These are phyloP conservation scores for Trichoderma virens DNA, from an alignment of 495 filamentous ascomycete genomes.

Conservation along the genomic window DNA sequence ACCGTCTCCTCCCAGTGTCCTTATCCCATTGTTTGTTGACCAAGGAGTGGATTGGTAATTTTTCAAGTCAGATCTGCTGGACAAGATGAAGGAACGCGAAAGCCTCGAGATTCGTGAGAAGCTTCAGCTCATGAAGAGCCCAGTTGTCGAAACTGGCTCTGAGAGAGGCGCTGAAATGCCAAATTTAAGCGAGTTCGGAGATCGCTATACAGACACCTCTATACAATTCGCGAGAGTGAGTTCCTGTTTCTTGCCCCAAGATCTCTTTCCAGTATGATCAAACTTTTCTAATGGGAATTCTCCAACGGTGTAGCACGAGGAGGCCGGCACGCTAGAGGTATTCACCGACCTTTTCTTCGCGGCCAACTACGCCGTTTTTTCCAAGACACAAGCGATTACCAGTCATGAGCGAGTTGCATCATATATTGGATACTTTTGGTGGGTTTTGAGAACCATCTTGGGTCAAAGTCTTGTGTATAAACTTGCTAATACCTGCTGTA, in stretches of 20 bases:
- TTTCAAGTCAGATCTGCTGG: neutral
- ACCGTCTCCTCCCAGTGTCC: neutral
- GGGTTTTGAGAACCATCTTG: conserved; percentile 28
- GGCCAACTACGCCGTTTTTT: conserved; percentile 59
- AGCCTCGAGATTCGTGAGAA: conserved; percentile 1
- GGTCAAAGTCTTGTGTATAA: conserved; percentile 31
- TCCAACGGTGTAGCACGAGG: neutral
- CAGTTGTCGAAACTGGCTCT: neutral
- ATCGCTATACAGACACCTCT: neutral
- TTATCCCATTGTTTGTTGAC: neutral
- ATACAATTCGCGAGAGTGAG: neutral
- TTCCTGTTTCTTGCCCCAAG: neutral
- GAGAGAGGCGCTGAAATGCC: neutral
- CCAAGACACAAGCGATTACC: conserved; percentile 47
- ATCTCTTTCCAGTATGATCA: neutral
- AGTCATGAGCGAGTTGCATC: conserved; percentile 21
- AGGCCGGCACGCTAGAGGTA: conserved; percentile 20
- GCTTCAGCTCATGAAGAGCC: conserved; percentile 5
- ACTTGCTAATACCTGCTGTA: neutral
- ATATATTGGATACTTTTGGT: conserved; percentile 57
- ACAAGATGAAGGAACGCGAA: neutral
- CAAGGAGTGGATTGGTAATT: neutral
- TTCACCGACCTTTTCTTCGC: conserved; percentile 68
- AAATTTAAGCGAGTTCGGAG: conserved; percentile 1
- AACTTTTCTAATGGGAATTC: neutral